phyloP scores from a whole-genome alignment of 2,329 filamentous ascomycete genomes.

The Clarireedia sp. region DNA sequence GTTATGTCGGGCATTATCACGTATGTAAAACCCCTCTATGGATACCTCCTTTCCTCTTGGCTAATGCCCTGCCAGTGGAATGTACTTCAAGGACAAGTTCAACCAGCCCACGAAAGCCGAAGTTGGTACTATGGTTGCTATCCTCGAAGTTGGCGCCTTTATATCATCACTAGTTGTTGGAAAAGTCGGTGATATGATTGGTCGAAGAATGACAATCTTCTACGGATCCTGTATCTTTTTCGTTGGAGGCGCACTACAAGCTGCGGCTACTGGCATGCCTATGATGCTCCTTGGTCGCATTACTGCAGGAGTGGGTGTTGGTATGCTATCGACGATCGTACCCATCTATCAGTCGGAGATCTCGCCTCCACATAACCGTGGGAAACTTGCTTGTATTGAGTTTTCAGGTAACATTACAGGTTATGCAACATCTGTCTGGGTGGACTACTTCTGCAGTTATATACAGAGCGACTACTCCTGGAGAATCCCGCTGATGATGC shows the following conservation, averaged over 20 bases:
- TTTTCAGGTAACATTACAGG: conserved; percentile 96
- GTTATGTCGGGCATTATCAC: conserved; percentile 75
- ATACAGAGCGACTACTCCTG: conserved; percentile 82
- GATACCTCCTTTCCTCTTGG: background rate
- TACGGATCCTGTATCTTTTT: conserved; percentile 90
- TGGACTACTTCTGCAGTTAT: conserved; percentile 93
- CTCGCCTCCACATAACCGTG: conserved; percentile 90
- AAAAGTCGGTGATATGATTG: conserved; percentile 83
- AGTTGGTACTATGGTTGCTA: conserved; percentile 95
- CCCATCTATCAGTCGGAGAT: conserved; percentile 94
- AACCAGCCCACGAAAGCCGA: conserved; percentile 78
- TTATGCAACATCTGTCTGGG: conserved; percentile 95
- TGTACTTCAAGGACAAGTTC: conserved; percentile 87
- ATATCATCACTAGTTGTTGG: conserved; percentile 83
- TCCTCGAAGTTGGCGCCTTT: conserved; percentile 88
- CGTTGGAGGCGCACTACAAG: conserved; percentile 76
- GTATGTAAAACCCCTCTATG: conserved; percentile 33
- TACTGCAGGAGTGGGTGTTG: conserved; percentile 77
- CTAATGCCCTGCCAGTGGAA: conserved; percentile 49
- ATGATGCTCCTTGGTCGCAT: conserved; percentile 86
- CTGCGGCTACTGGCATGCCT: conserved; percentile 70
- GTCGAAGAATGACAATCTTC: conserved; percentile 79
- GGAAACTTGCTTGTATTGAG: conserved; percentile 93
- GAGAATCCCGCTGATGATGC: conserved; percentile 83
- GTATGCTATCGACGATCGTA: conserved; percentile 83